Evolutionary conservation across 805 yeast genomes (phyloP).

Genomic region (Wickerhamiella allomyrinae): DNA sequence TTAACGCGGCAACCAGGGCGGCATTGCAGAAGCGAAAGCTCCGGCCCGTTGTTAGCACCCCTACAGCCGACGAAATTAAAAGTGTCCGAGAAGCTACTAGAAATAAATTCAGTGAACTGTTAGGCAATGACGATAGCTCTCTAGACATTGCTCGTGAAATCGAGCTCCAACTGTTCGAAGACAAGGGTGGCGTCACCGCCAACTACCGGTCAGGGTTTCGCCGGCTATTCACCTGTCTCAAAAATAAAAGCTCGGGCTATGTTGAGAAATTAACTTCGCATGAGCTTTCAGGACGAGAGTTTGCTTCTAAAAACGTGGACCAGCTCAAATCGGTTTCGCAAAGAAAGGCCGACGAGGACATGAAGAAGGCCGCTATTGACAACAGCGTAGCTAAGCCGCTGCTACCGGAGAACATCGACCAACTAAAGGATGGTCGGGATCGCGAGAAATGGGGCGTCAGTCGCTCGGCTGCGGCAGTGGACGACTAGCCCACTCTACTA

Average conservation of each 20-base stretch:
- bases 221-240: conserved; percentile 19
- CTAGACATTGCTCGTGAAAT: conserved; percentile 14
- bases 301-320: conserved; percentile 21
- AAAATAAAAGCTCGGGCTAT: conserved; percentile 17
- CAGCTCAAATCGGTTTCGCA: conserved; percentile 21
- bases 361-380: conserved; percentile 19
- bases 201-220: conserved; percentile 22
- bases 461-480: conserved; percentile 29
- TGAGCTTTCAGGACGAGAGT: conserved; percentile 17
- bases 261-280: conserved; percentile 17
- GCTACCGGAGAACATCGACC: conserved; percentile 23
- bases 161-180: conserved; percentile 17
- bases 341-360: conserved; percentile 15
- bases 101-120: conserved; percentile 8
- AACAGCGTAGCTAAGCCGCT: conserved; percentile 19
- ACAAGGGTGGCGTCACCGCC: conserved; percentile 12
- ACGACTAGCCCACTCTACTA: conserved; percentile 18
- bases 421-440: conserved; percentile 29
- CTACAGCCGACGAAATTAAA: conserved; percentile 4
- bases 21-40: conserved; percentile 10
- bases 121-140: conserved; percentile 2
- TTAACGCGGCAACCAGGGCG: conserved; percentile 9
- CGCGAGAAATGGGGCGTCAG: conserved; percentile 31
- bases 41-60: not conserved
- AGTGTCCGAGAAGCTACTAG: conserved; percentile 13